Percentiles rank a stretch among this genome's conserved stretches.
Evolutionary conservation across 768 basidiomycete genomes (phyloP).

Genomic region (Tephrocybe sp.): DNA sequence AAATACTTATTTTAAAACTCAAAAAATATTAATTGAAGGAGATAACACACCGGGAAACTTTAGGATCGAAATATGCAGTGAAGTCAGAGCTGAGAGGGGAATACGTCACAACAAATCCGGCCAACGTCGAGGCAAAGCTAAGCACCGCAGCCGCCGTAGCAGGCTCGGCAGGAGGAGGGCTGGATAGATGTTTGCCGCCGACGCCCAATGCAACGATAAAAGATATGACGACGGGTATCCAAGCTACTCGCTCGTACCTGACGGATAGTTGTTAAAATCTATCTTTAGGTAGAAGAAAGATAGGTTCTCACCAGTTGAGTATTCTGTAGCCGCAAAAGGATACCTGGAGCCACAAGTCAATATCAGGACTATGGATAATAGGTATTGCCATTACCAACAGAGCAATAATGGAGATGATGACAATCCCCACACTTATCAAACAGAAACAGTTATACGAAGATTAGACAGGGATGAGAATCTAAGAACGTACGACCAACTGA

Average conservation of each 20-base stretch:
- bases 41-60: conserved; percentile 48
- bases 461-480: not conserved
- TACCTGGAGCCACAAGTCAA: conserved; percentile 24
- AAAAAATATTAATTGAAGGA: too few species aligned
- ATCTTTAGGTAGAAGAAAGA: not conserved
- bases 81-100: conserved; percentile 67
- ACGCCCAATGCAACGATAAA: conserved; percentile 71
- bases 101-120: conserved; percentile 71
- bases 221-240: conserved; percentile 76
- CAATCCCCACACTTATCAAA: conserved; percentile 67
- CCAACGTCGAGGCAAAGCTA: conserved; percentile 65
- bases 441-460: not conserved
- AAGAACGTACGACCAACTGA: conserved; percentile 40
- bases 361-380: not conserved
- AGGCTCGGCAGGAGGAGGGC: conserved; percentile 44
- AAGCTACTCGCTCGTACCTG: conserved; percentile 69
- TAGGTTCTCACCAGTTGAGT: conserved; percentile 36
- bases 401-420: conserved; percentile 69
- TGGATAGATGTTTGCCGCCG: conserved; percentile 66
- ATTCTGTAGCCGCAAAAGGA: conserved; percentile 58
- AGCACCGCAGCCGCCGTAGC: conserved; percentile 54
- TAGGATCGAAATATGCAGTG: conserved; percentile 62
- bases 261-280: not conserved
- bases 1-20: not conserved
- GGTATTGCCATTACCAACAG: conserved; percentile 50